These are phyloP conservation scores for Lasiosphaeria miniovina DNA, from an alignment of 495 filamentous ascomycete species.

Conservation along the genomic window DNA sequence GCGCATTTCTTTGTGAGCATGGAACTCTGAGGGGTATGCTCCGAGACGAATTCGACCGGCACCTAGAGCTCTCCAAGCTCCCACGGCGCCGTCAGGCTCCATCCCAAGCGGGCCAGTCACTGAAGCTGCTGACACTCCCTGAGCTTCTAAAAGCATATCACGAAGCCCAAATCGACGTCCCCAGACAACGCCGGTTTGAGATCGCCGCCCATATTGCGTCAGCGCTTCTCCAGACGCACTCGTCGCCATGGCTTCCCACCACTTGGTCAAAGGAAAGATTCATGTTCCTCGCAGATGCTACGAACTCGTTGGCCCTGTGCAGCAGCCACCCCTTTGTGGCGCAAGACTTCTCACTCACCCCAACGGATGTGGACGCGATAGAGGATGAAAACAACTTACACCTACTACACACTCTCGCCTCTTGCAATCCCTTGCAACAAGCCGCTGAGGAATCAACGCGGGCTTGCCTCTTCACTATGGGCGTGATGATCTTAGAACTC, in stretches of 20 bases:
- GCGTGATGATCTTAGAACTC: slow-evolving; percentile 6
- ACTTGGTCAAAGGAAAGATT: slow-evolving; percentile 1
- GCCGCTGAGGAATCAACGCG: slow-evolving; percentile 2
- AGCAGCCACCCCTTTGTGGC: neutral
- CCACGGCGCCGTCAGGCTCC: neutral
- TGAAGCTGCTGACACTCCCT: neutral
- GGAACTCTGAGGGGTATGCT: neutral
- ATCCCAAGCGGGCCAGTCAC: neutral
- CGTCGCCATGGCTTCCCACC: slow-evolving; percentile 2
- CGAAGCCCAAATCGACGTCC: neutral
- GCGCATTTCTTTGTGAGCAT: neutral
- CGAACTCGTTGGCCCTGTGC: neutral
- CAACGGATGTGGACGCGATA: neutral
- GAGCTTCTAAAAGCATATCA: neutral
- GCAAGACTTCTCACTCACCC: neutral
- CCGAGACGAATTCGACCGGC: neutral
- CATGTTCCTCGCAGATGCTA: neutral
- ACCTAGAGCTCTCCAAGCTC: neutral
- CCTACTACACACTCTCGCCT: neutral
- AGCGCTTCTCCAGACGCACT: slow-evolving; percentile 2
- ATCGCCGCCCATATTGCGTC: slow-evolving; percentile 1
- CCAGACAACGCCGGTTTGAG: neutral
- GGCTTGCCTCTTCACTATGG: slow-evolving; percentile 4
- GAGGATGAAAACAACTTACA: neutral
- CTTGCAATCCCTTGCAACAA: neutral